Evolutionary conservation across 495 filamentous ascomycete species (phyloP).

Genomic region (Daldinia vernicosa): DNA sequence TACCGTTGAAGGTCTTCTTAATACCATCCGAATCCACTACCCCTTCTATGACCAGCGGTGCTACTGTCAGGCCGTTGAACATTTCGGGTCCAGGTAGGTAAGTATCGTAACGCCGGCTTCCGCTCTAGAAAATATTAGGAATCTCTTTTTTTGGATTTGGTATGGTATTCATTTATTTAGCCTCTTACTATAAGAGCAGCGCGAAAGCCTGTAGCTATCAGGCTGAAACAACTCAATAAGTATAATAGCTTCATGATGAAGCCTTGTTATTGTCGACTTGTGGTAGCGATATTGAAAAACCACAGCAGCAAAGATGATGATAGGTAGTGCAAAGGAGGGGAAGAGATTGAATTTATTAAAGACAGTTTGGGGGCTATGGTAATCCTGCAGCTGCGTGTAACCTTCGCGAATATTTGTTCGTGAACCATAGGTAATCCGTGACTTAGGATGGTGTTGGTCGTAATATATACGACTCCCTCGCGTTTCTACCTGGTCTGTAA

Average conservation of each 20-base stretch:
- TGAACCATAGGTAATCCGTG: background rate
- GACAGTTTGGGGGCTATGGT: background rate
- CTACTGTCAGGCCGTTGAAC: conserved; percentile 1
- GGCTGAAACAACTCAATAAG: background rate
- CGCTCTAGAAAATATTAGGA: background rate
- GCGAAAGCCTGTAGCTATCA: background rate
- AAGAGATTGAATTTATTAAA: background rate
- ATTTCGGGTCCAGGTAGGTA: background rate
- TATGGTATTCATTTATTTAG: background rate
- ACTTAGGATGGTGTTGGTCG: background rate
- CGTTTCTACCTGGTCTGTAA: background rate
- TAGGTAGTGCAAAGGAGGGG: background rate
- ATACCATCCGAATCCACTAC: background rate
- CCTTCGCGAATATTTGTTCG: background rate
- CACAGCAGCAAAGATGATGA: background rate
- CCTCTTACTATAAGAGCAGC: background rate
- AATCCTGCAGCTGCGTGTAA: background rate
- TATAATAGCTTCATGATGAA: background rate
- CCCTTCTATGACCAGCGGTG: background rate
- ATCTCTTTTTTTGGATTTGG: background rate
- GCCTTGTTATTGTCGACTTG: background rate
- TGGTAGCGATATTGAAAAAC: background rate
- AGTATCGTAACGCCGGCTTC: background rate
- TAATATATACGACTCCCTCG: background rate
- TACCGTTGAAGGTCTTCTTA: conserved; percentile 6